Conservation (phyloP, 1,284 basidiomycete genomes). For the Coriolopsis trogii region DNA sequence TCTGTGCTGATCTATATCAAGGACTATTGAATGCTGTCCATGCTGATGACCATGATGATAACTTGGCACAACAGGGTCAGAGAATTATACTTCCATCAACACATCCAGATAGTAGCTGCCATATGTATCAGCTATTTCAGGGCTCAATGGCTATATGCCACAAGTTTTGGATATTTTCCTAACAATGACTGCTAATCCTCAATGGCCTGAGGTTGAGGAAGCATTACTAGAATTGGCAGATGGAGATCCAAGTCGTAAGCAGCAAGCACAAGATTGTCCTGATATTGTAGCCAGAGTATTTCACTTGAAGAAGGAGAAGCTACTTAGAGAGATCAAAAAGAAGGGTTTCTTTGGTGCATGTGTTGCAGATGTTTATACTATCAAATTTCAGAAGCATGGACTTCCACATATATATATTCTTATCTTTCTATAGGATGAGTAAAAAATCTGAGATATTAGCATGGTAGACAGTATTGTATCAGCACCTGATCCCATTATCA, state of each 20-base stretch:
- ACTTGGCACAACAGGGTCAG: conserved; percentile 38
- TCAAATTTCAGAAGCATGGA: conserved; percentile 55
- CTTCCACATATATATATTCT: conserved; percentile 51
- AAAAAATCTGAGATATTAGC: conserved; percentile 35
- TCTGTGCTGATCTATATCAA: conserved; percentile 41
- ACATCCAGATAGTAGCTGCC: conserved; percentile 39
- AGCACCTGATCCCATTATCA: conserved; percentile 44
- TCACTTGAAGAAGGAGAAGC: too few species aligned
- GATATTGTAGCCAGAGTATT: conserved; percentile 47
- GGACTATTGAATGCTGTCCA: conserved; percentile 39
- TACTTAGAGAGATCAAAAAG: too few species aligned
- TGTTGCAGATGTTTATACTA: too few species aligned
- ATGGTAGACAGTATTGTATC: conserved; percentile 43
- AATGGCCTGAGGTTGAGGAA: conserved; percentile 45
- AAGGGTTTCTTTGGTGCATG: too few species aligned
- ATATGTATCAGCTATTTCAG: too few species aligned
- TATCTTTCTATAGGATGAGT: conserved; percentile 36
- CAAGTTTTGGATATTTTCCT: too few species aligned
- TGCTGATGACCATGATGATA: conserved; percentile 7
- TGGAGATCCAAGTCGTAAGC: conserved; percentile 24
- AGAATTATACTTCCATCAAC: conserved; percentile 44
- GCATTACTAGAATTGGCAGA: conserved; percentile 33
- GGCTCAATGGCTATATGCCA: too few species aligned
- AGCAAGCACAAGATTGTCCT: conserved; percentile 45
- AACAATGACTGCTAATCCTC: too few species aligned